Percentiles rank a stretch among this genome's conserved stretches.
Evolutionary conservation across 208 protist genomes (phyloP).

Genomic region (Acanthamoeba rhysodes): DNA sequence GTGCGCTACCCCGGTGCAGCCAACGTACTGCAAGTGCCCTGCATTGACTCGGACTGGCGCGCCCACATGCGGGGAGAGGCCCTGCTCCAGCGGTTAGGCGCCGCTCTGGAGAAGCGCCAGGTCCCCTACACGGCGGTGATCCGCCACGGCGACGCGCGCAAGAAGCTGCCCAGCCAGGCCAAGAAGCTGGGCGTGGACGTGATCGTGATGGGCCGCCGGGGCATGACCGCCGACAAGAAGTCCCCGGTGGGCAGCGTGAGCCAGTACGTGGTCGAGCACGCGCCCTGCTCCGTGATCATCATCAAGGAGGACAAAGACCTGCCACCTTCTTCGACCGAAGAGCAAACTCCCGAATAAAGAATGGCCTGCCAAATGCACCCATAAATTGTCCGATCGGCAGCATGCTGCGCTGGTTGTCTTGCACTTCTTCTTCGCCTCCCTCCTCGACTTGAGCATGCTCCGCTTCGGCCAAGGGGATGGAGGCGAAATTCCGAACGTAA

Average conservation of each 20-base stretch:
- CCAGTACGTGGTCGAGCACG: constrained; percentile 51
- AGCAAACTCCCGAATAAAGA: not conserved
- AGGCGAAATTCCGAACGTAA: not conserved
- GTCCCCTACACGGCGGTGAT: not conserved
- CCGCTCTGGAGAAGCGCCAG: not conserved
- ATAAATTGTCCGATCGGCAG: too few relatives aligned
- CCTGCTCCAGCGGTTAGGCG: not conserved
- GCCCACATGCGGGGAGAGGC: not conserved
- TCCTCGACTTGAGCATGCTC: too few relatives aligned
- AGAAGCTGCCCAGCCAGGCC: constrained; percentile 6
- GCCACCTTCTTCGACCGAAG: not conserved
- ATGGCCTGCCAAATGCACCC: too few relatives aligned
- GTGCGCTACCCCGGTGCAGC: not conserved
- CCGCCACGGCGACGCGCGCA: constrained; percentile 22
- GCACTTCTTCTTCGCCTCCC: too few relatives aligned
- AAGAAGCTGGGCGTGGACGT: constrained; percentile 33
- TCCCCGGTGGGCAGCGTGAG: not conserved
- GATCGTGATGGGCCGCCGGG: constrained; percentile 15
- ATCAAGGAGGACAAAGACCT: constrained; percentile 1
- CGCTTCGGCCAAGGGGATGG: not conserved
- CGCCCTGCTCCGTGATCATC: not conserved
- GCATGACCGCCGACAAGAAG: not conserved
- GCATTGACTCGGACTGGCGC: not conserved
- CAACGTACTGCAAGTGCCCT: not conserved
- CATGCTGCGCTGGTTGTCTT: too few relatives aligned